phyloP scores from a whole-genome alignment of 78 protist species.

The Capsaspora owczarzaki region DNA sequence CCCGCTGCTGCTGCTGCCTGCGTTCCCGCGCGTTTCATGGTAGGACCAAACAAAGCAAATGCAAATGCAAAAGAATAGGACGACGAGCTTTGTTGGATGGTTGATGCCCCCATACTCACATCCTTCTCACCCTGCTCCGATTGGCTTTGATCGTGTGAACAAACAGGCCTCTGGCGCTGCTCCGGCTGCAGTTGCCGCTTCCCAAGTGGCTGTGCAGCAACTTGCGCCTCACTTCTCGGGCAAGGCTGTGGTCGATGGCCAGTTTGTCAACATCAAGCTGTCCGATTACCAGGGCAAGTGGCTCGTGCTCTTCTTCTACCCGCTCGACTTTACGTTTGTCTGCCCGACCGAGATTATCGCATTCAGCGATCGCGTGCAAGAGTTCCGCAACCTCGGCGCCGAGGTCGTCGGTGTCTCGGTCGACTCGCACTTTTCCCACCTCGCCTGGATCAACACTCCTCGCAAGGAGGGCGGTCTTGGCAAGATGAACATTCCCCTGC shows the following conservation, averaged over 20 bases:
- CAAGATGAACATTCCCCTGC: constrained; percentile 72
- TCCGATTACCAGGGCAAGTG: background rate
- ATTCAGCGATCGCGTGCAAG: constrained; percentile 67
- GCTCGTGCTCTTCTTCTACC: constrained; percentile 15
- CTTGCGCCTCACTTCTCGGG: constrained; percentile 1
- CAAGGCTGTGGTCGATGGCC: constrained; percentile 35
- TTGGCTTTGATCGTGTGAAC: too few species aligned
- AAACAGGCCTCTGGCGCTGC: too few species aligned
- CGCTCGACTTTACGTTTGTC: constrained; percentile 75
- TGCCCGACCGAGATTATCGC: constrained; percentile 94
- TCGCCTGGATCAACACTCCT: constrained; percentile 89
- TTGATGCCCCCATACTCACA: too few species aligned
- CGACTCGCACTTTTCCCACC: constrained; percentile 77
- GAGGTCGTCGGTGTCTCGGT: constrained; percentile 69
- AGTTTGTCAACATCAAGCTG: background rate
- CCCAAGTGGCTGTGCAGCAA: background rate
- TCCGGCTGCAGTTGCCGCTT: too few species aligned
- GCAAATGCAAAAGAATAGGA: too few species aligned
- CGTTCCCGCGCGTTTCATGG: too few species aligned
- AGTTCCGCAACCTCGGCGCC: constrained; percentile 59
- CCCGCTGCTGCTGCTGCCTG: too few species aligned
- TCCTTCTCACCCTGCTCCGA: too few species aligned
- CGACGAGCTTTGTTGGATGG: too few species aligned
- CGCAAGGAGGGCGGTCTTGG: constrained; percentile 89
- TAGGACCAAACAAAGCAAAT: too few species aligned